Percentiles rank a stretch among this genome's conserved stretches.
phyloP scores from a whole-genome alignment of 805 yeast species.

The Teunomyces barrocoloradensis region DNA sequence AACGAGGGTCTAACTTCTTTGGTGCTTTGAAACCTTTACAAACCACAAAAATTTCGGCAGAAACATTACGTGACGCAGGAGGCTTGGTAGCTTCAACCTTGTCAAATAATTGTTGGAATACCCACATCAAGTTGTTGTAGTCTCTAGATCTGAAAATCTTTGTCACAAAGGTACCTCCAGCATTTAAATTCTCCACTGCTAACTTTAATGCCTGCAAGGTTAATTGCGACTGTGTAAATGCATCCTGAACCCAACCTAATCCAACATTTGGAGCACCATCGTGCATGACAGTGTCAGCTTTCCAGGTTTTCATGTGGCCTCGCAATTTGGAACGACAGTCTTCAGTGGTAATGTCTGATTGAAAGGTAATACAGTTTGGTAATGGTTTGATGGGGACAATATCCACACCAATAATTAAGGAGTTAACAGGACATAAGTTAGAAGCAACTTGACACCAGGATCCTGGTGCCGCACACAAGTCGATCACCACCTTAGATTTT shows the following conservation, averaged over 20 bases:
- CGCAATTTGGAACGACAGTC: slow-evolving; percentile 93
- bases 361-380: slow-evolving; percentile 92
- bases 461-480: slow-evolving; percentile 99
- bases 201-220: slow-evolving; percentile 89
- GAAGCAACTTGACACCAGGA: slow-evolving; percentile 99
- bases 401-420: slow-evolving; percentile 97
- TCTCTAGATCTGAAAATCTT: slow-evolving; percentile 98
- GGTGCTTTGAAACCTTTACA: slow-evolving; percentile 97
- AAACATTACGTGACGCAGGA: slow-evolving; percentile 97
- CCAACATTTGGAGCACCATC: slow-evolving; percentile 99
- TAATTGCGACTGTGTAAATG: slow-evolving; percentile 95
- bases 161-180: slow-evolving; percentile 95
- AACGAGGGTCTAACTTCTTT: slow-evolving; percentile 86
- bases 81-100: slow-evolving; percentile 99
- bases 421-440: slow-evolving; percentile 85
- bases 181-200: slow-evolving; percentile 87
- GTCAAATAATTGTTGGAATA: slow-evolving; percentile 91
- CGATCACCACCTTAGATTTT: slow-evolving; percentile 92
- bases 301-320: slow-evolving; percentile 98
- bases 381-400: slow-evolving; percentile 95
- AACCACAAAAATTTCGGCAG: slow-evolving; percentile 98
- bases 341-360: slow-evolving; percentile 96
- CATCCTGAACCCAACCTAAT: slow-evolving; percentile 99
- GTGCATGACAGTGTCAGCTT: slow-evolving; percentile 95
- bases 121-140: slow-evolving; percentile 96